Evolutionary conservation across 2,329 filamentous ascomycete species (phyloP).

Genomic region (Colletotrichum spinosum): DNA sequence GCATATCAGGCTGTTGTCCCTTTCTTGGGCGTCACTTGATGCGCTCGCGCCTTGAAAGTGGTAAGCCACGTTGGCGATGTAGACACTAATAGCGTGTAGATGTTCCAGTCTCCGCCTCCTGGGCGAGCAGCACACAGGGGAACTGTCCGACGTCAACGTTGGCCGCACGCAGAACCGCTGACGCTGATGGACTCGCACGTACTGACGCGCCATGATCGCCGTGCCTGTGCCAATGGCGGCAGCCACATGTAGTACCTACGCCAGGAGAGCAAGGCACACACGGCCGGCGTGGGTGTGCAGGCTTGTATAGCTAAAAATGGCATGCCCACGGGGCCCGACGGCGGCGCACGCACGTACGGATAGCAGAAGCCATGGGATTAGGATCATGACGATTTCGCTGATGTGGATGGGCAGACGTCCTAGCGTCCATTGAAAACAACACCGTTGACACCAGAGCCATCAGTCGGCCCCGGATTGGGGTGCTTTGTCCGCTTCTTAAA

Average conservation of each 20-base stretch:
- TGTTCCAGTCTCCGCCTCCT: too few species aligned
- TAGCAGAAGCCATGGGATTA: neutral
- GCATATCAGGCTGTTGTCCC: constrained; percentile 6
- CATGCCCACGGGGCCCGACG: too few species aligned
- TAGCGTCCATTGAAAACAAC: constrained; percentile 8
- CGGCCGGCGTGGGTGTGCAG: too few species aligned
- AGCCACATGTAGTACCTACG: too few species aligned
- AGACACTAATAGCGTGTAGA: too few species aligned
- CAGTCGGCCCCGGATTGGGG: constrained; percentile 27
- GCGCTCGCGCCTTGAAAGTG: too few species aligned
- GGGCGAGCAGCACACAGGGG: neutral
- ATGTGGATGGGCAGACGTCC: constrained; percentile 4
- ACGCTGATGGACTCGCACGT: neutral
- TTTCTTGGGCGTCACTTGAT: neutral
- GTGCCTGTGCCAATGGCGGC: neutral
- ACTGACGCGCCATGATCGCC: constrained; percentile 2
- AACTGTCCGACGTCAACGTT: neutral
- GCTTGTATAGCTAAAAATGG: too few species aligned
- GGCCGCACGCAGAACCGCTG: neutral
- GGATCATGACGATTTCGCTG: constrained; percentile 1
- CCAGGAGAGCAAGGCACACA: too few species aligned
- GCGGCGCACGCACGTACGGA: neutral
- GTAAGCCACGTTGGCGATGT: too few species aligned
- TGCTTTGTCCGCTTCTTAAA: constrained; percentile 29
- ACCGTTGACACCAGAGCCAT: constrained; percentile 17